These are phyloP conservation scores for Neofusicoccum laricinum DNA, from an alignment of 2,329 filamentous ascomycete genomes.

Conservation along the genomic window DNA sequence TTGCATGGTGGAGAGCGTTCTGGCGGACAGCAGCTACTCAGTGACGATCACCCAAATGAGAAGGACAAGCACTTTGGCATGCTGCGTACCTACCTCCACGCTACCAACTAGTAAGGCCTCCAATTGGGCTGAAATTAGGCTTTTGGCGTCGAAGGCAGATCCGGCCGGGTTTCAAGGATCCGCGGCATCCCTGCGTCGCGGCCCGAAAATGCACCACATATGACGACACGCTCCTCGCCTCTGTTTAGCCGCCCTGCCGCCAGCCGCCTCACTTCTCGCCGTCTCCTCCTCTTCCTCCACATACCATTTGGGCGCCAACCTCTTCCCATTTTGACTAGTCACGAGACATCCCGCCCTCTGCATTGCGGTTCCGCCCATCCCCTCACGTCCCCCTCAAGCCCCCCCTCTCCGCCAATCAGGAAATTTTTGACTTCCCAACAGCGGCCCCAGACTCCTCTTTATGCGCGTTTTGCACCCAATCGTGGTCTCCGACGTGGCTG, in stretches of 20 bases:
- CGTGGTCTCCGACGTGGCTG: background rate
- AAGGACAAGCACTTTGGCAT: too few species aligned
- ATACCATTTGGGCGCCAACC: background rate
- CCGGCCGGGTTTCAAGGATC: background rate
- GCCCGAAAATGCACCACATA: background rate
- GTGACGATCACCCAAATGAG: background rate
- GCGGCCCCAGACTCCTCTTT: background rate
- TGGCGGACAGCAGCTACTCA: background rate
- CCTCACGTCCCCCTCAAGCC: too few species aligned
- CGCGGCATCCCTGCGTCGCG: background rate
- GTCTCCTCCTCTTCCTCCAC: background rate
- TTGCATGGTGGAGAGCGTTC: background rate
- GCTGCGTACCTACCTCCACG: background rate
- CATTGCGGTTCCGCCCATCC: too few species aligned
- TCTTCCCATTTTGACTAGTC: background rate
- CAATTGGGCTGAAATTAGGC: background rate
- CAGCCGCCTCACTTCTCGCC: background rate
- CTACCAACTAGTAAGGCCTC: background rate
- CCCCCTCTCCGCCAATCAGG: background rate
- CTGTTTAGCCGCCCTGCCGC: background rate
- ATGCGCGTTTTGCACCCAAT: background rate
- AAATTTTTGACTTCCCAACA: background rate
- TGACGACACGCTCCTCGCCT: background rate
- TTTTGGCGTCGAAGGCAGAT: background rate
- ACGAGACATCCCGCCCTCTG: background rate